Base-by-base conservation (phyloP, 2,329 filamentous ascomycete genomes). In the Fusarium continuum region DNA sequence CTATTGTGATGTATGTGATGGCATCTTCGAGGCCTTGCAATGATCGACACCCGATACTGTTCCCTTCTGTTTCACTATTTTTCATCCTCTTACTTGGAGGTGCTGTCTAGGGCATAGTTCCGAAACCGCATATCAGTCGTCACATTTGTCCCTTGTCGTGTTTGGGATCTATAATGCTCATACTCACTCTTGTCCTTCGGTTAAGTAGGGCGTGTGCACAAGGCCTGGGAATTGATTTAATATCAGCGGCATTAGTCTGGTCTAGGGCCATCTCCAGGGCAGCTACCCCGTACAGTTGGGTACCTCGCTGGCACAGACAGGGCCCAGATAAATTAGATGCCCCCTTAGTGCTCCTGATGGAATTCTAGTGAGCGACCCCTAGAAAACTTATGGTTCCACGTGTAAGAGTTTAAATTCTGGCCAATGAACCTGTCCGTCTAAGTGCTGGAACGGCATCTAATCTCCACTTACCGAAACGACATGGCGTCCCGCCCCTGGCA, bases 401-500 rank as follows among this genome's bases (percentile, higher is more conserved):
- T 48, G 51, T 19, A 36, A 17, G 19, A 47, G 32, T 49, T 23
- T 52, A 47, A 45, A 19, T 35, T 9, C 11, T 19, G 16, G 8
- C 63, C 62, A 65, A 65, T 65, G 16, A 61, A n/a, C 36, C 8
- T 19, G 6, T 9, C 16, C 22, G 35, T n/a, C 5, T 8, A n/a
- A 23, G 34, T 31, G 14, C 26, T 45, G 19, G 20, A 57, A 52
- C 51, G 52, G 52, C 23, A 43, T 22, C 25, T 53, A 36, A 43
- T 36, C 52, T 34, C 59, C 59, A 65, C 62, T 65, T 65, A 20
- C 62, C 53, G 54, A 47, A 60, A 41, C 41, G 32, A 43, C 53
- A 44, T 34, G 48, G 48, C 22, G 9, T 46, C 54, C 49, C 39
- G 32, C 41, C 49, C 39, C 41, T 45, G 47, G 32, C 32, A 20